Base-by-base conservation (phyloP, 768 basidiomycete genomes). In the Lactarius evosmus region DNA sequence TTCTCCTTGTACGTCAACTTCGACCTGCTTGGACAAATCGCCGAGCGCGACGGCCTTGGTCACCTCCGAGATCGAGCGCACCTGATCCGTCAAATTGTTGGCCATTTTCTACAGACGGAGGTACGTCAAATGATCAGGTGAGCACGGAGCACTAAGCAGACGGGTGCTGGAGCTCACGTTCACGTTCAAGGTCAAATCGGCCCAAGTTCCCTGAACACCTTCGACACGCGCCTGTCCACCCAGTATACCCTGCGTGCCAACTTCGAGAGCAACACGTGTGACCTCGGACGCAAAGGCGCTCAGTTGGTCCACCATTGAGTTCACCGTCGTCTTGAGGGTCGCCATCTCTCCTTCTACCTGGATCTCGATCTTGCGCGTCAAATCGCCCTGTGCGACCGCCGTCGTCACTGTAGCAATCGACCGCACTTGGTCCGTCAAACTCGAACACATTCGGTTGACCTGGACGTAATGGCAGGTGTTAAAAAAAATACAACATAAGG, bases 1-100 rank as follows among this genome's bases (percentile, higher is more conserved):
- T 78, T 98, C 95, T 51, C 95, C 95, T 70, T 93, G 89, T 16
- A 95, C 95, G 69, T 95, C 91, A 61, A 96, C 94, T 66, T 93
- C 85, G 72, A 96, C 94, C 30, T 86, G 85, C 72, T 91, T 87
- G 69, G 81, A 83, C 53, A 97, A 75, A 73, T 96, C 93, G 22
- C 95, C 95, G 57, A 84, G 77, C 1, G 94, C 93, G 54, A 89
- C 87, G 27, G 84, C 88, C 71, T 83, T 87, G 49, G 88, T 90
- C 60, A 84, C 89, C 70, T 93, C 91, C 3, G 93, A 94, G 70
- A 96, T 97, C 38, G 91, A 92, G 36, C 95, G 86, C 58, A 93
- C 92, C 80, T 93, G 90, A 71, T 89, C 84, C 2, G 90, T 92
- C 70, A 93, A 75, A 71, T 93, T 93, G 46, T 82, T 85, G 2